Base-by-base conservation (phyloP, 768 basidiomycete species). In the Suillus placidus region DNA sequence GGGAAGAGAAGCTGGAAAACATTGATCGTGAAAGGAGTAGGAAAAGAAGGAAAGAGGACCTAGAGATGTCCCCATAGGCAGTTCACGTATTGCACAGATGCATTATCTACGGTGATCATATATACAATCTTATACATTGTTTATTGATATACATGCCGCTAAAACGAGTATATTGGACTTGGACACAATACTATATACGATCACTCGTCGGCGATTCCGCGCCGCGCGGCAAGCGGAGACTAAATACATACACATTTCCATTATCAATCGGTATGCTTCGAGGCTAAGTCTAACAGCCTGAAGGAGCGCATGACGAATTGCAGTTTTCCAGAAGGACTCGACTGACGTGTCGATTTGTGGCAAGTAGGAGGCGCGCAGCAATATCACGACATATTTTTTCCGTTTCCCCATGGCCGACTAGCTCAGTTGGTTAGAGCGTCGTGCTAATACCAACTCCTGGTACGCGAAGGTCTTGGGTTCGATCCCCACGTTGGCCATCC, bases 341-440 rank as follows among this genome's bases (percentile, higher is more conserved):
- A 26, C 26, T 26, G 2, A 26, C 26, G 26, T 2, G 26, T 26
- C 26, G 26, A 26, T 26, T 26, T 26, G 26, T 26, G 26, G 26
- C 26, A 26, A 26, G n/a, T n/a, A 45, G 9, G 45, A 26, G 49
- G 13, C 14, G 13, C 7, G 49, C 49, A n/a, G 26, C 13, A 9
- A 32, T 10, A 9, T 32, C 0, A 52, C 20, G 3, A 34, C 1
- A n/a, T 55, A n/a, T 35, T 55, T n/a, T 13, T 13, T 0, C 6
- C 18, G 18, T 32, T 37, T 7, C 3, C 10, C 6, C 58, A 42
- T 42, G 89, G 90, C 90, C 89, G 90, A 86, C 88, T 92, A 91
- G 90, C 91, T 92, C 90, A 92, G 91, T 82, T 91, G 91, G 90
- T 92, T 91, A 91, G 90, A 91, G 90, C 90, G 89, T 91, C 86